These are phyloP conservation scores for Ruellia speciosa DNA, from an alignment of 305 asterid species.

Conservation along the genomic window DNA sequence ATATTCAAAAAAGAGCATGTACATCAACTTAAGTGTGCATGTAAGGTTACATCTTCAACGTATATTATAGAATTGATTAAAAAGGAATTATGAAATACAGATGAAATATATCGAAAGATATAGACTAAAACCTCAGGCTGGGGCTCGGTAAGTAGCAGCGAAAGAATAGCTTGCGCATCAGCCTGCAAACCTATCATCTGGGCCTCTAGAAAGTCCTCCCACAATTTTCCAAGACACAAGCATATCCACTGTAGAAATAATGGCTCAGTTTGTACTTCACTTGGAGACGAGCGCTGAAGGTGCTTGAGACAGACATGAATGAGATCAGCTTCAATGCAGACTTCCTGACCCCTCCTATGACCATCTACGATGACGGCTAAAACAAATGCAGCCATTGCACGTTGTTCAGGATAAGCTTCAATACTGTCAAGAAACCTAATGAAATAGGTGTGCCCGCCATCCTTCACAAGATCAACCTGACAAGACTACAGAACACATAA, in stretches of 20 bases:
- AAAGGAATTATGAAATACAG: neutral
- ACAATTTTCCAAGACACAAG: conserved; percentile 86
- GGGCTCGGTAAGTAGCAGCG: conserved; percentile 78
- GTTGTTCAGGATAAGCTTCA: conserved; percentile 97
- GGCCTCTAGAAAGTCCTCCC: conserved; percentile 94
- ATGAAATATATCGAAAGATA: neutral
- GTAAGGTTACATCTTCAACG: neutral
- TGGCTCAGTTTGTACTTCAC: conserved; percentile 84
- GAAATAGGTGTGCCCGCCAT: conserved; percentile 84
- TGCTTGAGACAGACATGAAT: conserved; percentile 77
- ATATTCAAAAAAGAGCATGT: conserved; percentile 20
- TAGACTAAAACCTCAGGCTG: conserved; percentile 80
- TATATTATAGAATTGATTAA: neutral
- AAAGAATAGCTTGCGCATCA: conserved; percentile 72
- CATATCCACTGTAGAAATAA: conserved; percentile 96
- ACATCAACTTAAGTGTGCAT: conserved; percentile 6
- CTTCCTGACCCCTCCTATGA: conserved; percentile 90
- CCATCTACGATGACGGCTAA: conserved; percentile 96
- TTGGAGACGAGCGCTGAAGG: conserved; percentile 67
- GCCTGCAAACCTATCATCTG: conserved; percentile 79
- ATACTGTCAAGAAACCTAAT: conserved; percentile 84
- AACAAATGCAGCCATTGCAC: conserved; percentile 99
- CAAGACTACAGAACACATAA: conserved; percentile 62
- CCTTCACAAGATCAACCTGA: conserved; percentile 99
- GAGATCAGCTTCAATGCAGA: conserved; percentile 72